Percentiles rank a stretch among this genome's conserved stretches.
phyloP scores from a whole-genome alignment of 257 asterid genomes.

The Rhazya stricta region DNA sequence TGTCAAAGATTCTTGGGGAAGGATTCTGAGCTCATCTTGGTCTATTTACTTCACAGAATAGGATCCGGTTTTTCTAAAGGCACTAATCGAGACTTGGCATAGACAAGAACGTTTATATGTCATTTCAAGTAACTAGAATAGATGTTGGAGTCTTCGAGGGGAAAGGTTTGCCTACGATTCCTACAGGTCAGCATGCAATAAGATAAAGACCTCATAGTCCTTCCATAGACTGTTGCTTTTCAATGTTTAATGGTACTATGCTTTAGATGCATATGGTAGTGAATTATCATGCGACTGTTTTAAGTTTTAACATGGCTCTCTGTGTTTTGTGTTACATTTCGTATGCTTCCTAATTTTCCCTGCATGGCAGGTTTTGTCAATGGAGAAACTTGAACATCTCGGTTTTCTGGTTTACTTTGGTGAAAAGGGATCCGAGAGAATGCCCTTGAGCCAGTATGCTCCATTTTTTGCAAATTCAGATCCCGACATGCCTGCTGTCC shows the following conservation, averaged over 20 bases:
- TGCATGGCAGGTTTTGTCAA: conserved; percentile 61
- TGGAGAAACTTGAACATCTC: conserved; percentile 81
- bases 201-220: neutral
- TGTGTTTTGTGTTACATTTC: neutral
- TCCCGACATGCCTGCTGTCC: conserved; percentile 96
- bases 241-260: neutral
- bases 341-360: conserved; percentile 16
- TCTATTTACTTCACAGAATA: neutral
- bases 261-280: neutral
- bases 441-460: conserved; percentile 73
- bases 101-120: no score
- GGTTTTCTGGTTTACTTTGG: conserved; percentile 75
- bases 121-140: neutral
- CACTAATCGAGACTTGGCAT: neutral
- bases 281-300: neutral
- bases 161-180: neutral
- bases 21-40: no score
- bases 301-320: neutral
- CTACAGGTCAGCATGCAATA: neutral
- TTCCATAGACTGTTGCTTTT: neutral
- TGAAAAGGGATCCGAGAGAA: conserved; percentile 63
- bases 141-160: neutral
- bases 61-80: neutral
- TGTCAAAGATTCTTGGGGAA: no score
- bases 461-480: conserved; percentile 94